phyloP scores from a whole-genome alignment of 441 rosid genomes.

The Populus hybrid region DNA sequence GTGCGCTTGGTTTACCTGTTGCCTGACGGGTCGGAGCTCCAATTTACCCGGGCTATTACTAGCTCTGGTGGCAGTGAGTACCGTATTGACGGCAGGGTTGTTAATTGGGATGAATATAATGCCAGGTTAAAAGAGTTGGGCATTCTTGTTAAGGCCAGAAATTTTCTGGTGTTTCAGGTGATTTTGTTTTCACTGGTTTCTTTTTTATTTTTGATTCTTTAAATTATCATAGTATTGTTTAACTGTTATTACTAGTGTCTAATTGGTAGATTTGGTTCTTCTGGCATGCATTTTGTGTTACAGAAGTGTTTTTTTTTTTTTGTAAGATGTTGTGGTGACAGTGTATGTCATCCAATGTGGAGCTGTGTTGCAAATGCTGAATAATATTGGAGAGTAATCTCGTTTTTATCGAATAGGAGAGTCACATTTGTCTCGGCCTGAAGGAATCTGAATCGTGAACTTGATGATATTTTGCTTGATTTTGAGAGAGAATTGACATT shows the following conservation, averaged over 20 bases:
- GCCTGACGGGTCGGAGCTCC: constrained; percentile 69
- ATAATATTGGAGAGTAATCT: not conserved
- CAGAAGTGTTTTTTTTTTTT: too few relatives aligned
- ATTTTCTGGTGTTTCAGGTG: constrained; percentile 98
- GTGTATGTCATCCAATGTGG: not conserved
- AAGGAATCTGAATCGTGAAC: not conserved
- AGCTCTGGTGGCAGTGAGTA: constrained; percentile 88
- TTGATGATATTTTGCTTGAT: not conserved
- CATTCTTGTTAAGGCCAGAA: constrained; percentile 95
- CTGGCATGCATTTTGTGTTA: not conserved
- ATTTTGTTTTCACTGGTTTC: not conserved
- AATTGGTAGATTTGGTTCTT: too few relatives aligned
- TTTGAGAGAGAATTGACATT: not conserved
- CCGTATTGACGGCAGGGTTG: constrained; percentile 70
- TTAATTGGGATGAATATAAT: constrained; percentile 91
- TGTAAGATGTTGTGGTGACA: not conserved
- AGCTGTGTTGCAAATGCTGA: not conserved
- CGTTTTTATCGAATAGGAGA: not conserved
- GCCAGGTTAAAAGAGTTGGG: constrained; percentile 73
- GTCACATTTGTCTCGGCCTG: not conserved
- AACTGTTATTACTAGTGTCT: not conserved
- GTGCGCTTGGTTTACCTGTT: constrained; percentile 79
- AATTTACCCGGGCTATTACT: constrained; percentile 76
- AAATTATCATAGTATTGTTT: not conserved
- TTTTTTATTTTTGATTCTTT: not conserved